Evolutionary conservation across 2,329 filamentous ascomycete species (phyloP).

Genomic region (Fusarium oligoseptatum): DNA sequence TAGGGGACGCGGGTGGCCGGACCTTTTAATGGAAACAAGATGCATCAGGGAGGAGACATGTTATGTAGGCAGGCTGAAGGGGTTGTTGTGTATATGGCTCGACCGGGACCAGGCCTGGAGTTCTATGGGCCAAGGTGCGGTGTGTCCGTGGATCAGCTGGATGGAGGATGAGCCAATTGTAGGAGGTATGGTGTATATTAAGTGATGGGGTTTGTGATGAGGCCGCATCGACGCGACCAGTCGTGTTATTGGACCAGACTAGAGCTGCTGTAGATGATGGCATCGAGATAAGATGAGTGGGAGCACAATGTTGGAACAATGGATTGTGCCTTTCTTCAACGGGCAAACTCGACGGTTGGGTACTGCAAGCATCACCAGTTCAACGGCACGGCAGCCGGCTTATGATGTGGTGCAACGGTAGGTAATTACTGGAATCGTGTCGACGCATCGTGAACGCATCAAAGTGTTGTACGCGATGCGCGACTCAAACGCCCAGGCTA

Average conservation of each 20-base stretch:
- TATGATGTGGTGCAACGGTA: background rate
- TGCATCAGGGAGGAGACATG: background rate
- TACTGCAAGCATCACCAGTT: conserved; percentile 8
- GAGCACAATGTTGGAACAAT: background rate
- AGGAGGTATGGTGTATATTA: background rate
- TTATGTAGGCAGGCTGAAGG: background rate
- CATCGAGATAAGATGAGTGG: background rate
- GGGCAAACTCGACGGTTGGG: background rate
- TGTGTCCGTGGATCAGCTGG: conserved; percentile 28
- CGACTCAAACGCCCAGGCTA: background rate
- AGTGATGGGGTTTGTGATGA: conserved; percentile 25
- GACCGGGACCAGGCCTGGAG: background rate
- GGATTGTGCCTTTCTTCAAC: background rate
- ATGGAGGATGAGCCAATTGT: conserved; percentile 22
- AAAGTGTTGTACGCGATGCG: conserved; percentile 1
- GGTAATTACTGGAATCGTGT: background rate
- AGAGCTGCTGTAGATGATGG: background rate
- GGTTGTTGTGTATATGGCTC: background rate
- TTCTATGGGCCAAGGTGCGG: background rate
- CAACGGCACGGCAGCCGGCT: background rate
- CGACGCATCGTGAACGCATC: conserved; percentile 3
- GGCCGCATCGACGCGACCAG: conserved; percentile 41
- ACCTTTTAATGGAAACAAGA: conserved; percentile 41
- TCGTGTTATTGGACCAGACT: background rate
- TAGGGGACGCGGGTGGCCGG: conserved; percentile 41